Percentiles rank a stretch among this genome's conserved stretches.
phyloP scores from a whole-genome alignment of 495 filamentous ascomycete species.

The Aspergillus hancockii region DNA sequence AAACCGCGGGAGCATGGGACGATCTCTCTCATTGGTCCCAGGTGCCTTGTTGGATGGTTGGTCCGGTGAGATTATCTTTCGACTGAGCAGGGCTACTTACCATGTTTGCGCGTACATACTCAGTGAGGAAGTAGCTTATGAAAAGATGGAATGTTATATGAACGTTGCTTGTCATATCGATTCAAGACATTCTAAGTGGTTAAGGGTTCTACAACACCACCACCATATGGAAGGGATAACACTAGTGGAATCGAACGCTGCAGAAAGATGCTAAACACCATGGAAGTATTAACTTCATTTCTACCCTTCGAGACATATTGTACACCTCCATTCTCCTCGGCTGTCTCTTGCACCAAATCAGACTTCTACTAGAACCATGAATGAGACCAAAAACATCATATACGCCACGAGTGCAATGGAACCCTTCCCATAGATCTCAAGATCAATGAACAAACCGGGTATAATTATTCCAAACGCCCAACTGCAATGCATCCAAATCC shows the following conservation, averaged over 20 bases:
- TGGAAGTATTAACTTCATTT: not conserved
- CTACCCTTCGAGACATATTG: not conserved
- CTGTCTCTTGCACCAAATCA: not conserved
- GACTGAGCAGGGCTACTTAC: not conserved
- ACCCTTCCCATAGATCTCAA: not conserved
- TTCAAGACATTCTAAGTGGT: no score
- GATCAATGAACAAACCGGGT: slow-evolving; percentile 3
- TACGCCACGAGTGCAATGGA: slow-evolving; percentile 2
- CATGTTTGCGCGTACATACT: not conserved
- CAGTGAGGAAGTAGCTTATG: no score
- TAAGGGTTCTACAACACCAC: no score
- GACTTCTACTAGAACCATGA: not conserved
- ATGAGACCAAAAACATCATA: not conserved
- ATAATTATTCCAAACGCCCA: slow-evolving; percentile 5
- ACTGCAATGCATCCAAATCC: slow-evolving; percentile 13
- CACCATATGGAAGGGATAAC: no score
- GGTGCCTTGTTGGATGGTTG: not conserved
- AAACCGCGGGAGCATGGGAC: not conserved
- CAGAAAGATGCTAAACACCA: no score
- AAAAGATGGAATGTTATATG: no score
- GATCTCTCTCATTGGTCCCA: not conserved
- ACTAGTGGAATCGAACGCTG: no score
- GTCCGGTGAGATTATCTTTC: not conserved
- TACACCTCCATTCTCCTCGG: not conserved
- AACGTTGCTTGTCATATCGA: no score